Base-by-base conservation (phyloP, 768 basidiomycete species). In the Stropharia rugosoannulata region DNA sequence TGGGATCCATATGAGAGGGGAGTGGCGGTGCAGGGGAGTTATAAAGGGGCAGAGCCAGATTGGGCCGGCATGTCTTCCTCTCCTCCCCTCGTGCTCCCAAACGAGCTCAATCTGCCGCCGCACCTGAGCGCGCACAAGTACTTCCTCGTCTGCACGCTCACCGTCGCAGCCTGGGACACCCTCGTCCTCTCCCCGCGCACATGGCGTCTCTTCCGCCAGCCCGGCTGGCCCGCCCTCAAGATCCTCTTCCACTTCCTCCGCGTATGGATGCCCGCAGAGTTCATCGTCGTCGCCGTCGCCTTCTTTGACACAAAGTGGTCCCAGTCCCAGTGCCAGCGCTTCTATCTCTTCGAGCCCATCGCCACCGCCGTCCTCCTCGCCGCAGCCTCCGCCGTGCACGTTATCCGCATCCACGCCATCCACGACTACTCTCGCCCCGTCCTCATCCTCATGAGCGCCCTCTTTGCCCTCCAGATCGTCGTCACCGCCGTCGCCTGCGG, bases 161-260 rank as follows among this genome's bases (percentile, higher is more conserved):
- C 91, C 51, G 89, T 94, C 54, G 88, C 90, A 0, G 91, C 91
- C 6, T 93, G 92, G 91, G 91, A 94, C 64, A 86, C 90, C 36
- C 84, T 94, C 63, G 91, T 94, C 36, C 81, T 94, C 47, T 86
- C 86, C 8, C 91, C 91, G 0, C 75, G 91, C 52, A 85, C 87
- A 45, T 93, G 85, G 82, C 81, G 85, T 27, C 83, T 94, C 55
- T 67, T 84, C 58, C 82, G 80, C 61, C 73, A 79, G 10, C 75
- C 79, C 22, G 81, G 76, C 59, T 93, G 92, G 92, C 90, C 91
- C 1, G 68, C 80, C 1, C 82, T 94, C 67, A 93, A 94, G 70
- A 68, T 84, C 38, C 73, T 92, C 53, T 91, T 86, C 73, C 80
- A 87, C 68, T 84, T 93, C 66, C 68, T 94, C 48, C 76, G 90